Evolutionary conservation across 768 basidiomycete genomes (phyloP), one percentile per base, ranked within the genome.

Genomic region (Amanita fuliginea): DNA sequence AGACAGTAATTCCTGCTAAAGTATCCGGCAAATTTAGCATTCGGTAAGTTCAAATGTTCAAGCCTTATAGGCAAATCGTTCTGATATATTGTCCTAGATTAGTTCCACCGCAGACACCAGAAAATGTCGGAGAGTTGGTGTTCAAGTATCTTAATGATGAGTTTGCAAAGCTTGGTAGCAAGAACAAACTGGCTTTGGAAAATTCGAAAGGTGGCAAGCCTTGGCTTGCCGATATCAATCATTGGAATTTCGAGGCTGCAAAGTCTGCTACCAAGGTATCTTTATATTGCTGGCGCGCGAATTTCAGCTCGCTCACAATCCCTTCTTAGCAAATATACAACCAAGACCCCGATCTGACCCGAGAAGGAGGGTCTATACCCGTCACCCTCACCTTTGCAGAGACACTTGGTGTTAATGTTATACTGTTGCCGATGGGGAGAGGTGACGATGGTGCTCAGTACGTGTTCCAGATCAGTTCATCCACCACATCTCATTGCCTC

Each of bases 401-500:
- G 60, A 78, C 78, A 39, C 69, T 96, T 41, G 79, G 80, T 10
- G 83, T 92, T 49, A 96, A 93, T 59, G 89, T 96, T 7, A 63
- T 94, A 50, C 69, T 97, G 16, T 72, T 97, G 24, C 95, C 93
- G 0, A 94, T 95, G 83, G 92, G 92, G 2, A 74, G 94, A 44
- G 88, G 89, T 2, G 92, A 97, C 59, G 95, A 98, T 55, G 95
- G 94, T 56, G 88, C 91, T 36, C 90, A 92, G 84, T 90, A 60
- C 55, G 86, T 78, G 18, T 13, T n/a, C 4, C 6, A 19, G 34
- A 18, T 21, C 24, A 33, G 19, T 21, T 28, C 13, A 26, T 18
- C 35, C 42, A 18, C 2, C 6, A 14, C 19, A 22, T 40, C 9
- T 22, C 34, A 13, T 43, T 21, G 42, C 32, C 33, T 44, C 34